Evolutionary conservation across 1,284 basidiomycete genomes (phyloP).

Genomic region (Puccinia brachypodii): DNA sequence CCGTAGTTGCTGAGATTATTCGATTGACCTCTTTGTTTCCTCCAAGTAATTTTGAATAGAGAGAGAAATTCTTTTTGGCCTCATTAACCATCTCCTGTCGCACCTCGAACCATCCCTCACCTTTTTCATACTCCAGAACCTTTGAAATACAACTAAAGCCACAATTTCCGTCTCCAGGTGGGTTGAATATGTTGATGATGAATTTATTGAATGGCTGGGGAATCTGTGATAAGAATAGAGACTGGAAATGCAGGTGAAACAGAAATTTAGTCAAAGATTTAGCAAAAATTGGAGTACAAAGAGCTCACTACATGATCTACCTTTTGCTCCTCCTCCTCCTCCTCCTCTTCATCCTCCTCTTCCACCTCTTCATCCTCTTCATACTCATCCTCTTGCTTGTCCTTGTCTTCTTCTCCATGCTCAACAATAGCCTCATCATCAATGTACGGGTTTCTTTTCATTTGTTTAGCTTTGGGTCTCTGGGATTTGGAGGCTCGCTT

Average conservation of each 20-base stretch:
- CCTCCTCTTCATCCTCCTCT: background rate
- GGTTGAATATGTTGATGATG: background rate
- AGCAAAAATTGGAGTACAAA: background rate
- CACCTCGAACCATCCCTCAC: background rate
- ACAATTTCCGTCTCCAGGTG: background rate
- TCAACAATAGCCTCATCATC: background rate
- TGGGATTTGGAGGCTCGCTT: background rate
- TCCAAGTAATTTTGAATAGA: background rate
- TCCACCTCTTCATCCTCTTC: background rate
- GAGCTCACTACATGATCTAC: background rate
- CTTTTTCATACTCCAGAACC: background rate
- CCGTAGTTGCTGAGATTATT: background rate
- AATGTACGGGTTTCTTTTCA: background rate
- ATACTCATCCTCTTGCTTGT: background rate
- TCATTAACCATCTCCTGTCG: background rate
- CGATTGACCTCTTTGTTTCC: background rate
- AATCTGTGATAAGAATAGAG: background rate
- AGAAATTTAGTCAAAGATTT: background rate
- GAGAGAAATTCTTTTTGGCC: background rate
- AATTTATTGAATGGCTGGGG: background rate
- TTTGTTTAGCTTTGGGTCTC: background rate
- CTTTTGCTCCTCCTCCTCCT: background rate
- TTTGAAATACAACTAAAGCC: background rate
- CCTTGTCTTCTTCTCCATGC: background rate
- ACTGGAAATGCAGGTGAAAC: background rate